Conservation (phyloP, 768 basidiomycete genomes). For the Gymnopilus junonius region DNA sequence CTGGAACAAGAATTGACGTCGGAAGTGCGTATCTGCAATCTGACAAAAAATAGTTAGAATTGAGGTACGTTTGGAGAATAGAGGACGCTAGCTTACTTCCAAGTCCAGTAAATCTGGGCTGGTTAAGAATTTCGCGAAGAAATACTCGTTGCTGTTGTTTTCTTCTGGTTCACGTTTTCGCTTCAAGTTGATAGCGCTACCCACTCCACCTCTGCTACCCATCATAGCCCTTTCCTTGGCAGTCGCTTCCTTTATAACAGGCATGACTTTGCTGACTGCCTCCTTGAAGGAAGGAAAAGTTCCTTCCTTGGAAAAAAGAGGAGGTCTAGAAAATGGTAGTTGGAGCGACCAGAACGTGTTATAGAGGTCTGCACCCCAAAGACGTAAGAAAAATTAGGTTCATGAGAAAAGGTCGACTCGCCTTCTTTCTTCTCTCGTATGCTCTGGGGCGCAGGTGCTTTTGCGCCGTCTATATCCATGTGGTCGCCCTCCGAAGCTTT, state of each 20-base stretch:
- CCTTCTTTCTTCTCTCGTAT: slow-evolving; percentile 65
- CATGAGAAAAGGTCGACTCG: slow-evolving; percentile 18
- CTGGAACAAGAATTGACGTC: slow-evolving; percentile 92
- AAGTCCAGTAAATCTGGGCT: slow-evolving; percentile 86
- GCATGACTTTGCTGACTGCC: slow-evolving; percentile 72
- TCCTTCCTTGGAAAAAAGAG: slow-evolving; percentile 60
- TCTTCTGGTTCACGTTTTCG: slow-evolving; percentile 71
- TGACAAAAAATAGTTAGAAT: slow-evolving; percentile 32
- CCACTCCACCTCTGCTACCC: slow-evolving; percentile 63
- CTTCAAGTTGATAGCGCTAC: slow-evolving; percentile 50
- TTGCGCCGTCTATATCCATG: slow-evolving; percentile 69
- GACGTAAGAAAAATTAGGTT: not conserved
- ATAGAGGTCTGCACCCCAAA: slow-evolving; percentile 66
- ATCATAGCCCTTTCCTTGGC: slow-evolving; percentile 89
- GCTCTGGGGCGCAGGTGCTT: slow-evolving; percentile 29
- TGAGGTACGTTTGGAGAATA: not conserved
- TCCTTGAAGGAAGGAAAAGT: slow-evolving; percentile 70
- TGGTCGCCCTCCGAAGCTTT: slow-evolving; percentile 44
- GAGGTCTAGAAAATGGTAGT: slow-evolving; percentile 81
- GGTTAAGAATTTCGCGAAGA: slow-evolving; percentile 93
- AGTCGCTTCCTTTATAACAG: slow-evolving; percentile 84
- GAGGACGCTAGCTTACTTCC: slow-evolving; percentile 56
- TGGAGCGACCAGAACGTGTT: slow-evolving; percentile 91
- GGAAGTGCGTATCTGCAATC: slow-evolving; percentile 91
- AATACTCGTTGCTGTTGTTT: slow-evolving; percentile 69